Base-by-base conservation (phyloP, 2,329 filamentous ascomycete genomes). In the Cadophora luteo-olivacea region DNA sequence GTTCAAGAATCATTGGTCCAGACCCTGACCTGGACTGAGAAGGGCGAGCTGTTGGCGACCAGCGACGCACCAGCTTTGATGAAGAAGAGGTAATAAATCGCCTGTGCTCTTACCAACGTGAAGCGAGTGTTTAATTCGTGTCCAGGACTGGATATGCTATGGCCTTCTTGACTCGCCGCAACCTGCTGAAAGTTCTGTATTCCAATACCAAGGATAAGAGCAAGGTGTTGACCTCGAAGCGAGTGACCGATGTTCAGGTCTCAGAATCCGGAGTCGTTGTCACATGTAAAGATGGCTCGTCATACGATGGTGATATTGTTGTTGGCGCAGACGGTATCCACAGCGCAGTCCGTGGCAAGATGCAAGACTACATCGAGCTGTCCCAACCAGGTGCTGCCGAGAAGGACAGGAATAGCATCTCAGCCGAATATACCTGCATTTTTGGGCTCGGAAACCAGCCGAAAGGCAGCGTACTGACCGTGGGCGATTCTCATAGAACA, bases 281-380 rank as follows among this genome's bases (percentile, higher is more conserved):
- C 4, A 19, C 38, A 6, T 75, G 69, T 32, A 54, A 70, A 24
- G 74, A 76, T 67, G 74, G 74, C 2, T 65, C 68, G 1, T 41
- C 45, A 14, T 72, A 68, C 38, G 24, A n/a, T 49, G 75, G 74
- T 2, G 72, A 75, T 55, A 64, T 77, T 16, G 61, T 77, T 19
- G 73, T 75, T 55, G 75, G 75, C 0, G 73, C 75, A 16, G 75
- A 77, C 68, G 75, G 75, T 11, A 63, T 75, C 16, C 73, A 74
- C 66, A 76, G 74, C 64, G 61, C 33, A 3, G 69, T 75, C 3
- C 66, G 73, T 11, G 24, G 38, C 16, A 60, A 61, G 22, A 76
- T 75, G 74, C 67, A 63, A 67, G n/a, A 65, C 14, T 36, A 70
- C 9, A 52, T 70, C 16, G 68, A 63, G 41, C 48, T 33, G 16